A percentile compares a stretch with the other conserved stretches of the same genome.
phyloP scores from a whole-genome alignment of 2,329 filamentous ascomycete species.

The Phaeosphaeriaceae sp. region DNA sequence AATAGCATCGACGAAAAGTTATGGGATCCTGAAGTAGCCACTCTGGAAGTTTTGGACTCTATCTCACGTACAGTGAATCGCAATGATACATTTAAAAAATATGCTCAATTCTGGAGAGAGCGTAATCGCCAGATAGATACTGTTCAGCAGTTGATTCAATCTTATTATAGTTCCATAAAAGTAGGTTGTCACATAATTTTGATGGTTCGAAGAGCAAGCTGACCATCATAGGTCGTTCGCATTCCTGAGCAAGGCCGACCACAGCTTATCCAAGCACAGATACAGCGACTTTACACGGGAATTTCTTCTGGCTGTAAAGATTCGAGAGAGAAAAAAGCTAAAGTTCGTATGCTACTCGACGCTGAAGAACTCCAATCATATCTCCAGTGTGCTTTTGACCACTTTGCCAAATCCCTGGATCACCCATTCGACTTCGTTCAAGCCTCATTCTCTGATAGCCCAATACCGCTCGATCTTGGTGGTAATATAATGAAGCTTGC shows the following conservation, averaged over 20 bases:
- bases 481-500: slow-evolving; percentile 59
- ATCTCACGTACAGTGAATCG: slow-evolving; percentile 7
- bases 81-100: slow-evolving; percentile 7
- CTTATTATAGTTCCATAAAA: slow-evolving; percentile 59
- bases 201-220: background rate
- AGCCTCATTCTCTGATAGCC: slow-evolving; percentile 53
- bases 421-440: slow-evolving; percentile 60
- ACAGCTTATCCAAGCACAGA: slow-evolving; percentile 58
- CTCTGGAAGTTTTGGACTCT: slow-evolving; percentile 43
- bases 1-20: slow-evolving; percentile 46
- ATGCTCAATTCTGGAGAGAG: slow-evolving; percentile 12
- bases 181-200: slow-evolving; percentile 1
- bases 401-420: slow-evolving; percentile 55
- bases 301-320: slow-evolving; percentile 49
- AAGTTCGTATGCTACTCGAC: slow-evolving; percentile 56
- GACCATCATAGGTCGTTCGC: slow-evolving; percentile 38
- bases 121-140: slow-evolving; percentile 12
- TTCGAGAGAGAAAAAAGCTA: slow-evolving; percentile 6
- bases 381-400: slow-evolving; percentile 58
- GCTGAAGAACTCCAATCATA: slow-evolving; percentile 56
- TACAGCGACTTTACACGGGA: slow-evolving; percentile 53
- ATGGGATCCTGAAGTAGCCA: slow-evolving; percentile 55
- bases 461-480: slow-evolving; percentile 57
- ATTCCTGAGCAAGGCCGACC: slow-evolving; percentile 55
- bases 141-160: slow-evolving; percentile 25